Evolutionary conservation across 2,329 filamentous ascomycete genomes (phyloP).

Genomic region (Phoma sp.): DNA sequence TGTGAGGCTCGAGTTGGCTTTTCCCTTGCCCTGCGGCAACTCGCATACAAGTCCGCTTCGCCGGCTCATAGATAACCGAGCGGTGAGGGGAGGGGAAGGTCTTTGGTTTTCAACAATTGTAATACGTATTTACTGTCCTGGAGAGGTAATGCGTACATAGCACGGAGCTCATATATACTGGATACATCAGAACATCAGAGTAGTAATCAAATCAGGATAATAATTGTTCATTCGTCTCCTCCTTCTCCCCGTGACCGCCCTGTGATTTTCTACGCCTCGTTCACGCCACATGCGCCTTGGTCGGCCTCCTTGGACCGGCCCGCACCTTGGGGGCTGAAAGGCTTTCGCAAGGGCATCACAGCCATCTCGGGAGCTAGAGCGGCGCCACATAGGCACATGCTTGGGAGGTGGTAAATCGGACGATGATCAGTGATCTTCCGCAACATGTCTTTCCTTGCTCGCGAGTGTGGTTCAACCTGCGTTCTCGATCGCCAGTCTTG

Average conservation of each 20-base stretch:
- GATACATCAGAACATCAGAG: not conserved
- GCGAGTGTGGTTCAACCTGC: conserved; percentile 18
- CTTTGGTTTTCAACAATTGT: not conserved
- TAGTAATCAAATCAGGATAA: conserved; percentile 3
- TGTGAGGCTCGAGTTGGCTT: not conserved
- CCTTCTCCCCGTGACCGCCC: not conserved
- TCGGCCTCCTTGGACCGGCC: not conserved
- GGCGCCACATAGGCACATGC: not conserved
- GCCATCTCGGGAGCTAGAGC: too few species aligned
- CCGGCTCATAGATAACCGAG: conserved; percentile 11
- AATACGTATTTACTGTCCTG: conserved; percentile 15
- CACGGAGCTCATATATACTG: conserved; percentile 4
- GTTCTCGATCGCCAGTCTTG: conserved; percentile 35
- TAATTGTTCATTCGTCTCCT: not conserved
- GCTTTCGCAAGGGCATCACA: not conserved
- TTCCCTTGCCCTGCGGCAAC: not conserved
- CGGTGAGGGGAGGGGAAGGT: not conserved
- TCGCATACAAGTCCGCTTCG: not conserved
- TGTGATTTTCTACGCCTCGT: not conserved
- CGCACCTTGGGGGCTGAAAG: not conserved
- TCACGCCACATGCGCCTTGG: not conserved
- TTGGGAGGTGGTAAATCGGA: too few species aligned
- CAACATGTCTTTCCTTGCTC: too few species aligned
- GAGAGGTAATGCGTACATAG: conserved; percentile 22
- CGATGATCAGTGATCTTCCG: too few species aligned